Evolutionary conservation across 1,139 yeast species (phyloP).

Genomic region (Blastobotrys malaysiensis): DNA sequence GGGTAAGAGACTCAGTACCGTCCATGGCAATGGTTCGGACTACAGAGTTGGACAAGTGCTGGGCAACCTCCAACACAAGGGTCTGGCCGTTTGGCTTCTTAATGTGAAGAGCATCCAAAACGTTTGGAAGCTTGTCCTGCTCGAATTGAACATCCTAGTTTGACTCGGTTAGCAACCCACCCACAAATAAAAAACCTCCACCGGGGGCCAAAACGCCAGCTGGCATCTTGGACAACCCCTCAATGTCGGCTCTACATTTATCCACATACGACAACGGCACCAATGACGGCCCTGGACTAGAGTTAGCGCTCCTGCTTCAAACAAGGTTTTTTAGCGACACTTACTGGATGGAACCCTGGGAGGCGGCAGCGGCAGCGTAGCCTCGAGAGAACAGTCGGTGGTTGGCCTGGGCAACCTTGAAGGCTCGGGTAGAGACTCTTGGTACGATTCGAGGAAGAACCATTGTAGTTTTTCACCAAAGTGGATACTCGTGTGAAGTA

Average conservation of each 20-base stretch:
- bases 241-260: not conserved
- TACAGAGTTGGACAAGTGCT: conserved; percentile 99
- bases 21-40: conserved; percentile 99
- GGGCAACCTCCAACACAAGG: conserved; percentile 96
- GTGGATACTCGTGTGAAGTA: not conserved
- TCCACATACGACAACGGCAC: conserved; percentile 80
- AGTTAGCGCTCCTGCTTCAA: not conserved
- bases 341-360: conserved; percentile 86
- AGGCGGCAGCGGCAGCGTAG: conserved; percentile 67
- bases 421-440: conserved; percentile 84
- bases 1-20: conserved; percentile 99
- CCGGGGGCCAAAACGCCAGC: not conserved
- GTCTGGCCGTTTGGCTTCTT: conserved; percentile 56
- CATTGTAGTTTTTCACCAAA: conserved; percentile 25
- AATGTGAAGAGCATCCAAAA: conserved; percentile 92
- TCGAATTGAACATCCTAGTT: conserved; percentile 85
- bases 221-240: too few relatives aligned
- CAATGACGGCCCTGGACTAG: conserved; percentile 79
- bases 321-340: conserved; percentile 34
- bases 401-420: conserved; percentile 85
- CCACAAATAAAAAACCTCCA: not conserved
- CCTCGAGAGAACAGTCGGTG: conserved; percentile 55
- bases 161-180: not conserved
- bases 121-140: conserved; percentile 95
- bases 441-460: conserved; percentile 83